These are phyloP conservation scores for Stenocarpella maydis DNA, from an alignment of 2,329 filamentous ascomycete genomes.

Conservation along the genomic window DNA sequence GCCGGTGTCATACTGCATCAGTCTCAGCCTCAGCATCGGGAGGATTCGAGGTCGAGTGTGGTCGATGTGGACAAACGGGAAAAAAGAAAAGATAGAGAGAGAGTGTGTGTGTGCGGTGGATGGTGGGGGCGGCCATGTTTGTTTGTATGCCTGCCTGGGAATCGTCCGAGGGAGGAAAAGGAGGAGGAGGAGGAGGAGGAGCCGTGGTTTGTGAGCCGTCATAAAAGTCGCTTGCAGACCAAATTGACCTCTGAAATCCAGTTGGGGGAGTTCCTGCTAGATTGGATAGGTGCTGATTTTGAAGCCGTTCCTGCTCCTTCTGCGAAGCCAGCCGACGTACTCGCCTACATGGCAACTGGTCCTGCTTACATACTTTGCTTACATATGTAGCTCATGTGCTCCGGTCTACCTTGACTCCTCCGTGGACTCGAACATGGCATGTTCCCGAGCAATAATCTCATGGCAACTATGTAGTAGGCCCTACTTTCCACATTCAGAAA, in stretches of 20 bases:
- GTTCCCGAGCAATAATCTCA: conserved; percentile 5
- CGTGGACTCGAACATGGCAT: too few relatives aligned
- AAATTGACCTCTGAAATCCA: neutral
- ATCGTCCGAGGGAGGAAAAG: neutral
- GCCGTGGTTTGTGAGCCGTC: neutral
- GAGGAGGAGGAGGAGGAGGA: too few relatives aligned
- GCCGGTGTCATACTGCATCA: neutral
- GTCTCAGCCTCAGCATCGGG: neutral
- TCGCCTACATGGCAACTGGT: too few relatives aligned
- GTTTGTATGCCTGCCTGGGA: neutral
- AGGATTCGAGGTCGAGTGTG: neutral
- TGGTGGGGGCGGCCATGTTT: too few relatives aligned
- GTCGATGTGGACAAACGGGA: neutral
- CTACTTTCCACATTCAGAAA: conserved; percentile 12
- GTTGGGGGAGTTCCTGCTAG: neutral
- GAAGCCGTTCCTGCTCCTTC: neutral
- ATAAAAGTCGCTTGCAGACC: neutral
- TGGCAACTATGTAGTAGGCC: too few relatives aligned
- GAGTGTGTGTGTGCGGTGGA: too few relatives aligned
- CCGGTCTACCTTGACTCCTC: too few relatives aligned
- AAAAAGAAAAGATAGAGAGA: too few relatives aligned
- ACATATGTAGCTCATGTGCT: too few relatives aligned
- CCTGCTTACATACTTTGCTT: too few relatives aligned
- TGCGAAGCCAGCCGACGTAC: neutral
- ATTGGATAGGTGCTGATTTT: conserved; percentile 12